Percentiles rank a stretch among this genome's conserved stretches.
phyloP scores from a whole-genome alignment of 148 eudicot genomes.

The Beta vulgaris region DNA sequence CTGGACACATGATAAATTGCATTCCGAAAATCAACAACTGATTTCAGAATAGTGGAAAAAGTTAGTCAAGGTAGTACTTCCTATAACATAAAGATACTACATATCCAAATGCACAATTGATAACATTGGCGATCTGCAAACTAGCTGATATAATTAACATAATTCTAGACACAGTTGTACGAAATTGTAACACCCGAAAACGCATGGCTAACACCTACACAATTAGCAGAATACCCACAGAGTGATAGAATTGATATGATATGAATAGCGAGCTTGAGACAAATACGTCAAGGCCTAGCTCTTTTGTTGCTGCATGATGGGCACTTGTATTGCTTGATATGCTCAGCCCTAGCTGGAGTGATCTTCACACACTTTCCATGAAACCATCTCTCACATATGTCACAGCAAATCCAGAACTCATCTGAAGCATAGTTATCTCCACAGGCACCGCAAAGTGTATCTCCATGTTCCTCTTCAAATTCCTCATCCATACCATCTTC shows the following conservation, averaged over 20 bases:
- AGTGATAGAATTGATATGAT: neutral
- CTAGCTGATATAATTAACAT: conserved; percentile 19
- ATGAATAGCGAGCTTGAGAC: neutral
- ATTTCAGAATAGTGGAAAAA: conserved; percentile 8
- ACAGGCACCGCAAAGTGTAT: conserved; percentile 58
- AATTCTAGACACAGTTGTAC: conserved; percentile 16
- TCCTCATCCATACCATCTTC: conserved; percentile 50
- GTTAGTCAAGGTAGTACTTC: neutral
- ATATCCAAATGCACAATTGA: conserved; percentile 16
- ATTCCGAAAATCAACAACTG: conserved; percentile 11
- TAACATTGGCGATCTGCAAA: conserved; percentile 35
- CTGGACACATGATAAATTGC: conserved; percentile 5
- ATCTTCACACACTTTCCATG: conserved; percentile 70
- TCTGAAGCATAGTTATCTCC: conserved; percentile 55
- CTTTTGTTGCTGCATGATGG: conserved; percentile 57
- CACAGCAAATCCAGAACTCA: conserved; percentile 69
- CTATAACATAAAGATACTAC: conserved; percentile 9
- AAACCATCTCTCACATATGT: conserved; percentile 64
- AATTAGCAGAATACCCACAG: conserved; percentile 20
- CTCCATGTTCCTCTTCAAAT: conserved; percentile 56
- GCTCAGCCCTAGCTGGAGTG: conserved; percentile 65
- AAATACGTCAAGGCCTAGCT: conserved; percentile 33
- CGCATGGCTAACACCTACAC: conserved; percentile 14
- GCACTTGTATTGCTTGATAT: conserved; percentile 66
- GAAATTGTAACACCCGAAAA: conserved; percentile 6